A percentile compares a stretch with the other conserved stretches of the same genome.
These are phyloP conservation scores for Coleophoma cylindrospora DNA, from an alignment of 2,329 filamentous ascomycete species.

Conservation along the genomic window DNA sequence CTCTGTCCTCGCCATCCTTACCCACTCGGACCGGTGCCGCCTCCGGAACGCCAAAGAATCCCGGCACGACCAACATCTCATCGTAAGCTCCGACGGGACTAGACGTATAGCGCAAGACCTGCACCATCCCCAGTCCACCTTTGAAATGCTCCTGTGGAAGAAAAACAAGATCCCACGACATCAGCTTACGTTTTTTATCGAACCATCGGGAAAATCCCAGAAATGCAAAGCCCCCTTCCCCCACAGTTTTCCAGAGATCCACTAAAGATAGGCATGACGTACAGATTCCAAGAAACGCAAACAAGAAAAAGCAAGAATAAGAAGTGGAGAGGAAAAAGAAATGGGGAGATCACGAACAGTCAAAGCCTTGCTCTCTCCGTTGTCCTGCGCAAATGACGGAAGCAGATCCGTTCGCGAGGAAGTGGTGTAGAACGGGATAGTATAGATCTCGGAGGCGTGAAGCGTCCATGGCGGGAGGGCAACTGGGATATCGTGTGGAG, in stretches of 20 bases:
- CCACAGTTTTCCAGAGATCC: no score
- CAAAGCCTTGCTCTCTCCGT: not conserved
- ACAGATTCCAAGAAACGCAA: not conserved
- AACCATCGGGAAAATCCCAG: no score
- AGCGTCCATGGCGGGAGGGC: not conserved
- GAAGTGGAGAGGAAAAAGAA: not conserved
- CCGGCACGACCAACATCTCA: slow-evolving; percentile 44
- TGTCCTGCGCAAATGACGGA: not conserved
- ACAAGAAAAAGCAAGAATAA: not conserved
- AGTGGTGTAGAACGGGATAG: not conserved
- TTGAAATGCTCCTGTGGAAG: slow-evolving; percentile 27
- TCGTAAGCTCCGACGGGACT: slow-evolving; percentile 49
- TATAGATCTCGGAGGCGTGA: not conserved
- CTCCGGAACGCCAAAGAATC: slow-evolving; percentile 37
- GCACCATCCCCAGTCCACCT: slow-evolving; percentile 43
- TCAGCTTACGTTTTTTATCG: no score
- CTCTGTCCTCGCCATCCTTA: slow-evolving; percentile 21
- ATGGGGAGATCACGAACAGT: no score
- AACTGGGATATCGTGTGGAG: not conserved
- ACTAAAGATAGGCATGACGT: no score
- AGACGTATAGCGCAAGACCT: slow-evolving; percentile 45
- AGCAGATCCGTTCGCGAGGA: not conserved
- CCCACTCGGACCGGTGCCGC: not conserved
- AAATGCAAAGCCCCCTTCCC: no score
- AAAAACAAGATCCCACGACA: not conserved